Base-by-base conservation (phyloP, 1,139 yeast genomes). In the Suhomyces maxii region DNA sequence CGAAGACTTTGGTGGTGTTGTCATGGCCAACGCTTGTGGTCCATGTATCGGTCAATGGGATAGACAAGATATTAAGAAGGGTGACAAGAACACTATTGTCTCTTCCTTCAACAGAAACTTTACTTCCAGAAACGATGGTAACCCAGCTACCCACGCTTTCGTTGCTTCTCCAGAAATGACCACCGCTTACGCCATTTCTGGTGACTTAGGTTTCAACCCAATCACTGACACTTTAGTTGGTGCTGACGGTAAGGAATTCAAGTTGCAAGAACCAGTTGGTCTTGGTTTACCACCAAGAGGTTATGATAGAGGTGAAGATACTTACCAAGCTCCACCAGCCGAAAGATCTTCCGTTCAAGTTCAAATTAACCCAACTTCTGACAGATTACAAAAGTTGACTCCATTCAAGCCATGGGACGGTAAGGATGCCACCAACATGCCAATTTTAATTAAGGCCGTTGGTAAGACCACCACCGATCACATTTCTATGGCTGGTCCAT, bases 21-120 rank as follows among this genome's bases (percentile, higher is more conserved):
- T 93, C 53, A 80, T 93, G 73, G 98, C 99, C 58, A 93, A 93
- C 71, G 99, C 99, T 55, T 91, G 99, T 82, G 99, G 99, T 72
- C 99, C 99, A 73, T 91, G 99, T 83, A 93, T 93, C 68, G 99
- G 99, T 71, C 99, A 93, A 82, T 93, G 99, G 99, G 98, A 93
- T 71, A 89, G 99, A 80, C 90, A 83, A 68, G 98, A 93, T 71
- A 83, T 91, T 71, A 82, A 88, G 81, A 93, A 90, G 84, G 97
- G 97, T 76, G 97, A 89, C 70, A 89, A 89, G 83, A 91, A 91
- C 85, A 89, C 99, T 61, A 93, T 93, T 79, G 96, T 93, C 59
- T 88, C 98, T 35, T 91, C 98, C 58, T 93, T 89, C 87, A 93
- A 93, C 93, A 89, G 98, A 86, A 93, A 93, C 80, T 93, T 93